Evolutionary conservation across 164 flowering plant species (phyloP).

Genomic region (Warburgia ugandensis): DNA sequence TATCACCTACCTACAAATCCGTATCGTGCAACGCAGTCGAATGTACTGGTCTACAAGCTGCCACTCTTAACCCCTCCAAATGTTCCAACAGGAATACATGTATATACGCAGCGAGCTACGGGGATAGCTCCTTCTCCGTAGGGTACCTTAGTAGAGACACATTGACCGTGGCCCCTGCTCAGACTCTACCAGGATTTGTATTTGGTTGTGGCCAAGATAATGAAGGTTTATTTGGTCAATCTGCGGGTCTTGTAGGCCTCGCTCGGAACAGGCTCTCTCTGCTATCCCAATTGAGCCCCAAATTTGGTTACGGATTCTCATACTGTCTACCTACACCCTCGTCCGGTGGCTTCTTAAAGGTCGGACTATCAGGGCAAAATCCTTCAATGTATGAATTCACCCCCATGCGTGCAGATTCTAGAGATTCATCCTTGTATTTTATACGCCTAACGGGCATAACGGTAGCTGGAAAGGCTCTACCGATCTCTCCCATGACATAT

Average conservation of each 20-base stretch:
- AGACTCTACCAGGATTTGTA: slow-evolving; percentile 19
- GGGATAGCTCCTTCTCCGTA: slow-evolving; percentile 37
- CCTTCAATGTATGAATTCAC: slow-evolving; percentile 12
- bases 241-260: slow-evolving; percentile 49
- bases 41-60: slow-evolving; percentile 15
- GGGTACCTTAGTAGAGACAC: slow-evolving; percentile 36
- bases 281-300: slow-evolving; percentile 34
- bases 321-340: slow-evolving; percentile 44
- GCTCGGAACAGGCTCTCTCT: slow-evolving; percentile 36
- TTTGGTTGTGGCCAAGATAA: slow-evolving; percentile 64
- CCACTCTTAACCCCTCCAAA: slow-evolving; percentile 9
- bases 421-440: slow-evolving; percentile 27
- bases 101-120: slow-evolving; percentile 44
- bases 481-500: slow-evolving; percentile 17
- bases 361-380: slow-evolving; percentile 13
- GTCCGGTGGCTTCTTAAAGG: slow-evolving; percentile 31
- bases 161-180: slow-evolving; percentile 21
- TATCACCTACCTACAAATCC: slow-evolving; percentile 30
- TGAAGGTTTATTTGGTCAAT: slow-evolving; percentile 31
- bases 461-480: slow-evolving; percentile 25
- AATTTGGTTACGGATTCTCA: slow-evolving; percentile 35
- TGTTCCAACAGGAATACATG: slow-evolving; percentile 31
- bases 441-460: slow-evolving; percentile 18
- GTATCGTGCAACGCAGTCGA: slow-evolving; percentile 26
- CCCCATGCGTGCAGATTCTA: slow-evolving; percentile 7